phyloP scores from a whole-genome alignment of 371 early-diverging fungal species.

The Mortierella sp. region DNA sequence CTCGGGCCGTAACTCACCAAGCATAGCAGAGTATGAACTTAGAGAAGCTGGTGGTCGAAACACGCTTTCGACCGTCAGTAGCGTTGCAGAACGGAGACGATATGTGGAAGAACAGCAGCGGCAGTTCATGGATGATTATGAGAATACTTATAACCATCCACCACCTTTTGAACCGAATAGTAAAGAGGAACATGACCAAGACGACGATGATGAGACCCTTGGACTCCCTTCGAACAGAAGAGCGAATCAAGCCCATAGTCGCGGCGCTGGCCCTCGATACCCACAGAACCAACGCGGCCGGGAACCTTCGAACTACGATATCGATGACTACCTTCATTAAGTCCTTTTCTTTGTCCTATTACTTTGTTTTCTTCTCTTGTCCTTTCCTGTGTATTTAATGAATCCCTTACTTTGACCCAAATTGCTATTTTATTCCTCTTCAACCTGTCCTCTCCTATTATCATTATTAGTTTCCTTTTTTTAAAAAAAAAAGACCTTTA shows the following conservation, averaged over 20 bases:
- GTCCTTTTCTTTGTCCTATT: not conserved
- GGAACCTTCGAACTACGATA: not conserved
- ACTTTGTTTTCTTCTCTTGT: not conserved
- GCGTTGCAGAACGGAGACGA: constrained; percentile 39
- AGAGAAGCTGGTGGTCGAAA: constrained; percentile 17
- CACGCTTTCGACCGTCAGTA: constrained; percentile 22
- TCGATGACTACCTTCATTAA: constrained; percentile 13
- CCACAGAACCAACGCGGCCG: not conserved
- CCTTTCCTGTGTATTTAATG: not conserved
- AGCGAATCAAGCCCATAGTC: not conserved
- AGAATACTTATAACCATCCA: constrained; percentile 28
- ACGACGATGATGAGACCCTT: constrained; percentile 4
- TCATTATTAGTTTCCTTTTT: too few relatives aligned
- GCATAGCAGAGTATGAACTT: constrained; percentile 44
- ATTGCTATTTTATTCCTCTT: too few relatives aligned
- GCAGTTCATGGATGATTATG: constrained; percentile 39
- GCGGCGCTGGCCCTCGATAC: constrained; percentile 14
- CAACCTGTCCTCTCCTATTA: too few relatives aligned
- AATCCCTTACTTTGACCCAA: too few relatives aligned
- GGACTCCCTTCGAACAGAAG: not conserved
- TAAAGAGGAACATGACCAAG: not conserved
- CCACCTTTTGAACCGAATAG: constrained; percentile 26
- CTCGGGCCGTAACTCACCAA: constrained; percentile 16
- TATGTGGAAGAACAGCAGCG: constrained; percentile 51
- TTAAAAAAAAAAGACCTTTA: too few relatives aligned